Base-by-base conservation (phyloP, 2,329 filamentous ascomycete genomes). In the Alternaria atra region DNA sequence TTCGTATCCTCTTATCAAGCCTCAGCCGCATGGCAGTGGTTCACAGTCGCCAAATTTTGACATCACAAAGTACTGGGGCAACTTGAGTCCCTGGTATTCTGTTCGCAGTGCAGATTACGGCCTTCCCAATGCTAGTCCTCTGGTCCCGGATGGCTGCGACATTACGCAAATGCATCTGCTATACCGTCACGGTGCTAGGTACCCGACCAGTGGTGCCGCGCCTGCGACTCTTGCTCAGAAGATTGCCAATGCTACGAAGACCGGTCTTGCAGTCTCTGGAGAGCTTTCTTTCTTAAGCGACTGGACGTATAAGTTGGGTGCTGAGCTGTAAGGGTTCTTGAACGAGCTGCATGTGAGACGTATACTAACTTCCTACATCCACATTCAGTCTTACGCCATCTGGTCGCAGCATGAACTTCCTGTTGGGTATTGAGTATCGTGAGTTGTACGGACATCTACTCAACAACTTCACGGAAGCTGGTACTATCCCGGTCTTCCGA, bases 391-490 rank as follows among this genome's bases (percentile, higher is more conserved):
- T 75, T 1, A 75, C 72, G 0, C 72, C 73, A 4, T 75, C 72
- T 46, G 73, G 73, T 17, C 72, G 73, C 44, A 69, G 69, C 52
- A 70, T 84, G 64, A 74, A 78, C 52, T 82, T 82, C 64, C 64
- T 80, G 12, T 73, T 82, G 3, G 80, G 80, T 8, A 64, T 81
- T 12, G 71, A 74, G 53, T 75, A 81, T 58, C 77, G 80, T 15
- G 76, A 82, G 61, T 72, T 82, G n/a, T 82, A 75, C 29, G 72
- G 80, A 7, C 70, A 79, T 47, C 73, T 82, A 12, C 76, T 83
- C 42, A 82, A 82, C 61, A 82, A 82, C 68, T 82, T 82, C 58
- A 73, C 77, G n/a, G 72, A 61, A 40, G 39, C 64, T 1, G 75
- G 76, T 27, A 73, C 77, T 5, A 66, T 82, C 44, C 80, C 80